phyloP scores from a whole-genome alignment of 352 stramenopile species.

The Globisporangium carolinianum region DNA sequence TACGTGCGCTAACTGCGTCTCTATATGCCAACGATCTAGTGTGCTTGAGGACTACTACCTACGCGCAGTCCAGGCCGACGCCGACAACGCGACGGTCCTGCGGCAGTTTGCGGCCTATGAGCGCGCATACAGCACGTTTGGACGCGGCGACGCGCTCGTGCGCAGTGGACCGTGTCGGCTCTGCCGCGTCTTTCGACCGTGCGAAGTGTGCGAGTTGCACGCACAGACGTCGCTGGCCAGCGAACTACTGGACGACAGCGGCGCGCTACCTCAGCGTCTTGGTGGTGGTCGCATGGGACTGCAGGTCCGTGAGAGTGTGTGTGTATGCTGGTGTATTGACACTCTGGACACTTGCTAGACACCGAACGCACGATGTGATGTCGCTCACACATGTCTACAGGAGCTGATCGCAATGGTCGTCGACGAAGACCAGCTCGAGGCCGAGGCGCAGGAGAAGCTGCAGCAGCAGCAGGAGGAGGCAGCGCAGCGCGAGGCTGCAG shows the following conservation, averaged over 20 bases:
- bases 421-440: conserved; percentile 33
- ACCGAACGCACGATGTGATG: background rate
- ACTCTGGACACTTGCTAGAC: background rate
- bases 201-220: conserved; percentile 87
- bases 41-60: conserved; percentile 81
- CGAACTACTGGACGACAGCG: conserved; percentile 8
- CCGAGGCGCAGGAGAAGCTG: conserved; percentile 29
- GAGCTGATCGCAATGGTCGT: conserved; percentile 45
- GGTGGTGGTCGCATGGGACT: conserved; percentile 53
- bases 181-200: conserved; percentile 75
- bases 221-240: conserved; percentile 23
- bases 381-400: conserved; percentile 11
- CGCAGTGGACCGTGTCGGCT: conserved; percentile 51
- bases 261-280: conserved; percentile 17
- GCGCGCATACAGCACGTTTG: conserved; percentile 67
- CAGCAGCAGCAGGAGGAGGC: conserved; percentile 9
- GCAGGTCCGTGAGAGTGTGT: conserved; percentile 27
- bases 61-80: conserved; percentile 85
- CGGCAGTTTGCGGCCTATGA: conserved; percentile 87
- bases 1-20: too few species aligned
- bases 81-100: conserved; percentile 86
- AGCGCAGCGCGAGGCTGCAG: background rate
- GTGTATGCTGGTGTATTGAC: too few species aligned
- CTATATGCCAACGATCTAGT: conserved; percentile 11
- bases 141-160: conserved; percentile 28